Percentiles rank a stretch among this genome's conserved stretches.
phyloP scores from a whole-genome alignment of 176 grass and related monocot species.

The Oryza brachyantha region DNA sequence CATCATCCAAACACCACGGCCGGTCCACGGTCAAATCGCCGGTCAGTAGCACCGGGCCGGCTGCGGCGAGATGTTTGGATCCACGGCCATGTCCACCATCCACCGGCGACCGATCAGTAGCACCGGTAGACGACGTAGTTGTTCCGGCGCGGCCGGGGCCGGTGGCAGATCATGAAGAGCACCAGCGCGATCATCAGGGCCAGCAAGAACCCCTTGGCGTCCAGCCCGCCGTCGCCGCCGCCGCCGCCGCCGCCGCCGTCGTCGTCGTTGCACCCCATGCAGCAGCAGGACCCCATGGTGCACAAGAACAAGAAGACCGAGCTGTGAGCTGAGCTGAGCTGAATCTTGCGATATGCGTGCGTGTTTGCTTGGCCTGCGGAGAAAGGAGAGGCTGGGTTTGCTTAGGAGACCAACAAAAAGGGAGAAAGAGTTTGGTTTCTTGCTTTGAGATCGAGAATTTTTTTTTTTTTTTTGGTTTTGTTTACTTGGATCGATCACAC shows the following conservation, averaged over 20 bases:
- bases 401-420: slow-evolving; percentile 11
- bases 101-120: slow-evolving; percentile 20
- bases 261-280: slow-evolving; percentile 33
- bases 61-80: background rate
- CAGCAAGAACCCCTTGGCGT: slow-evolving; percentile 54
- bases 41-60: no score
- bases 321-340: background rate
- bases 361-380: slow-evolving; percentile 25
- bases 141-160: slow-evolving; percentile 51
- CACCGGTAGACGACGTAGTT: slow-evolving; percentile 44
- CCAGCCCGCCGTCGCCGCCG: background rate
- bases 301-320: background rate
- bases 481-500: slow-evolving; percentile 17
- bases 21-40: slow-evolving; percentile 8
- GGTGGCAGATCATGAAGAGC: slow-evolving; percentile 64
- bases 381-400: slow-evolving; percentile 19
- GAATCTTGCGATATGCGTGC: background rate
- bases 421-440: background rate
- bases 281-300: slow-evolving; percentile 69
- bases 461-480: background rate
- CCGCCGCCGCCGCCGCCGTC: slow-evolving; percentile 5
- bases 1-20: background rate
- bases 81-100: no score
- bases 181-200: slow-evolving; percentile 74
- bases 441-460: background rate